Base-by-base conservation (phyloP, 1,284 basidiomycete genomes). In the Abortiporus biennis region DNA sequence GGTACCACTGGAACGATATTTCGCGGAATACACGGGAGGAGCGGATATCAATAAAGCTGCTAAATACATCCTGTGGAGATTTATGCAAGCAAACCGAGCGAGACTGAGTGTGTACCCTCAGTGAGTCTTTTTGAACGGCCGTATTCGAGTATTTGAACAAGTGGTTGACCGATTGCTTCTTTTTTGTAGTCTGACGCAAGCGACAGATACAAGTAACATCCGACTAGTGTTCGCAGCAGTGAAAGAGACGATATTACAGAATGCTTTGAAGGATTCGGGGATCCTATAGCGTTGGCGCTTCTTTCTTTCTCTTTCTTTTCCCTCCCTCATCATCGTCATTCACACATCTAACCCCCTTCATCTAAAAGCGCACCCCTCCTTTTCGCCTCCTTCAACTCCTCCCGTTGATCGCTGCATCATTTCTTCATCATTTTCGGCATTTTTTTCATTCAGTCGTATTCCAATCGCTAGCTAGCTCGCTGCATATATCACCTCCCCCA, bases 1-100 rank as follows among this genome's bases (percentile, higher is more conserved):
- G 79, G 77, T 83, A 0, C 93, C 93, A 2, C 68, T 98, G 13
- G 88, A 93, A 43, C 74, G 78, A 47, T 95, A 92, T 63, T 98
- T 97, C 63, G 85, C 92, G 1, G 95, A 98, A 57, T 99, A 97
- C 64, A 91, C 91, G 0, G 90, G 91, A 27, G 94, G 94, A 1
- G 65, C 85, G 6, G 93, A 97, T 57, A 90, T 97, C 62, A 96
- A 96, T 72, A 98, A 98, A 65, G 95, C 92, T 2, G 92, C 94
- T 3, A 98, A 97, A 61, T 99, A 95, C 58, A 96, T 98, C 47
- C 68, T 99, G 17, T 98, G 94, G 95, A 72, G 91, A 51, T 98
- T 97, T 54, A 96, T 94, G 69, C 92, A 96, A 63, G 87, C 89
- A 34, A 99, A 99, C 59, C 71, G 92, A 21, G 91, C 91, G 24